Conservation (phyloP, 176 grass and related monocot genomes). For the Hsuehochloa calcarea region DNA sequence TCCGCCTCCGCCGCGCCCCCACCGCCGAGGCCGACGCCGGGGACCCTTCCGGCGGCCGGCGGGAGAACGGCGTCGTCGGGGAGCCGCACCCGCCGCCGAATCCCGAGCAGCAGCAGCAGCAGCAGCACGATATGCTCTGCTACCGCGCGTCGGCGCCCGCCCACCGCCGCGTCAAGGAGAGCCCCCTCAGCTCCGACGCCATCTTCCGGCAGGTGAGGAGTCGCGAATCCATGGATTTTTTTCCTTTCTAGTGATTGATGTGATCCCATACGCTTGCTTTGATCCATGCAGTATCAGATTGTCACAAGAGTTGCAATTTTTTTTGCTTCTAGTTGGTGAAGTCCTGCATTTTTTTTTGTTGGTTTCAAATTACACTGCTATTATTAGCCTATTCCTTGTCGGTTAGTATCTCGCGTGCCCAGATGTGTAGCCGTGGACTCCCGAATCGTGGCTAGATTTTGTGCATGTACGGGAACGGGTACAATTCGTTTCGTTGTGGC, state of each 20-base stretch:
- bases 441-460: slow-evolving; percentile 17
- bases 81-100: neutral
- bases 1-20: slow-evolving; percentile 35
- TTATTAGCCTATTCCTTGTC: neutral
- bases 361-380: neutral
- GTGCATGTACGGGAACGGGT: neutral
- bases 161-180: slow-evolving; percentile 77
- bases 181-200: slow-evolving; percentile 87
- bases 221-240: neutral
- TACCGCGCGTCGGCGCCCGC: slow-evolving; percentile 72
- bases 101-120: neutral
- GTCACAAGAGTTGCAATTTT: neutral
- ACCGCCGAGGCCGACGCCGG: neutral
- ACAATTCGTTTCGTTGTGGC: slow-evolving; percentile 2
- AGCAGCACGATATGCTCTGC: slow-evolving; percentile 36
- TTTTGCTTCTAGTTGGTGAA: neutral
- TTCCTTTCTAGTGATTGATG: neutral
- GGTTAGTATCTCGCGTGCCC: neutral
- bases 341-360: neutral
- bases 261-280: neutral
- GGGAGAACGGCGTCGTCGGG: neutral
- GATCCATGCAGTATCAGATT: neutral
- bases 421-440: neutral
- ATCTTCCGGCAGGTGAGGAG: slow-evolving; percentile 76
- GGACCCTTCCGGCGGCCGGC: neutral